Percentiles rank a stretch among this genome's conserved stretches.
Evolutionary conservation across 352 stramenopile genomes (phyloP).

Genomic region (Globisporangium acanthophoron): DNA sequence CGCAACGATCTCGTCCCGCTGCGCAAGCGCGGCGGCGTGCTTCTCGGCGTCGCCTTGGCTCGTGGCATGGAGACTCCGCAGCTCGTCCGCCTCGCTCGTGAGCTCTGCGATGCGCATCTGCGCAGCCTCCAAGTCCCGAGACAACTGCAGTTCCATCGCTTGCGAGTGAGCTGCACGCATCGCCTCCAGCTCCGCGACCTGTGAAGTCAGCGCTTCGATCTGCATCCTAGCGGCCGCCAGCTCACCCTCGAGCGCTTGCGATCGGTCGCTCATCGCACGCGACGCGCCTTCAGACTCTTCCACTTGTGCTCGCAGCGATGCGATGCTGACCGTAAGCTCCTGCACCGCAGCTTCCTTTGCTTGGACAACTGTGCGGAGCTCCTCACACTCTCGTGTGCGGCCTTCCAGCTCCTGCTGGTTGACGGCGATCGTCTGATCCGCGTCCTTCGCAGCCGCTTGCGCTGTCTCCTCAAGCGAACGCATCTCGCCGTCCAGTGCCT

Average conservation of each 20-base stretch:
- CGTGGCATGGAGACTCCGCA: constrained; percentile 8
- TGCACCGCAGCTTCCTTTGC: neutral
- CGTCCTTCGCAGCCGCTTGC: neutral
- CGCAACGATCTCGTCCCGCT: constrained; percentile 44
- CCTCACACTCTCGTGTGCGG: neutral
- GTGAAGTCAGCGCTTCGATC: neutral
- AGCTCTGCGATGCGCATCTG: constrained; percentile 22
- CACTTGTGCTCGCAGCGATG: neutral
- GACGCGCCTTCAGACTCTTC: neutral
- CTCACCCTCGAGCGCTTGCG: neutral
- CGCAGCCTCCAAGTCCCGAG: constrained; percentile 15
- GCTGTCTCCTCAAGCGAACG: neutral
- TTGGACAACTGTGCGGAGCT: neutral
- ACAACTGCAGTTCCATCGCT: constrained; percentile 4
- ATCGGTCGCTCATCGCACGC: neutral
- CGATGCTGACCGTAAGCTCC: neutral
- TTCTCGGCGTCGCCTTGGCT: constrained; percentile 1
- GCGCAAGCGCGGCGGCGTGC: constrained; percentile 1
- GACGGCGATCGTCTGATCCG: neutral
- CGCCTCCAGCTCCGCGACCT: constrained; percentile 10
- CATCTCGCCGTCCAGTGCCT: constrained; percentile 2
- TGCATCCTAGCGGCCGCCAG: neutral
- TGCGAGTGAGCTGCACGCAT: constrained; percentile 17
- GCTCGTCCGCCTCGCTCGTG: constrained; percentile 15
- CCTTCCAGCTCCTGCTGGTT: neutral